A percentile compares a stretch with the other conserved stretches of the same genome.
These are phyloP conservation scores for Brassica hybrid DNA, from an alignment of 441 rosid species.

Conservation along the genomic window DNA sequence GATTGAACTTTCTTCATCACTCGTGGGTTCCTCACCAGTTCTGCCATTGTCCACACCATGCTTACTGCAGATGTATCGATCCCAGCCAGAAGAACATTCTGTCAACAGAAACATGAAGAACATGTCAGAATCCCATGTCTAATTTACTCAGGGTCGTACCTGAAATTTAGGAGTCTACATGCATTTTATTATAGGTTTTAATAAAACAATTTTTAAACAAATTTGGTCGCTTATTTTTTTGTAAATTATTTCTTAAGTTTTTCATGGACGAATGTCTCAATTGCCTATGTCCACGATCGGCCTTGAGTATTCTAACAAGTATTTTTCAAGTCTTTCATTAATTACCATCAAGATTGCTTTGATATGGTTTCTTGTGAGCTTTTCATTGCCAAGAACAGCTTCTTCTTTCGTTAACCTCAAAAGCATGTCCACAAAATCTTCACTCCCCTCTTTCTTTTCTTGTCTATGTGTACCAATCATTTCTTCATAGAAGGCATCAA, in stretches of 20 bases:
- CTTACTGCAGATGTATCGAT: slow-evolving; percentile 15
- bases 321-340: background rate
- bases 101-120: background rate
- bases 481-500: slow-evolving; percentile 49
- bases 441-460: slow-evolving; percentile 21
- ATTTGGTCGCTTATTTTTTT: too few species aligned
- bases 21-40: slow-evolving; percentile 13
- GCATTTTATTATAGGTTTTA: too few species aligned
- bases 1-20: too few species aligned
- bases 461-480: slow-evolving; percentile 48
- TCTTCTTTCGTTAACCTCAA: slow-evolving; percentile 47
- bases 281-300: too few species aligned
- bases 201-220: too few species aligned
- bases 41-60: slow-evolving; percentile 23
- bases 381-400: slow-evolving; percentile 30
- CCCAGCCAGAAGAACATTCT: slow-evolving; percentile 5
- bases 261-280: too few species aligned
- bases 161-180: too few species aligned
- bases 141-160: background rate
- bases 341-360: slow-evolving; percentile 56
- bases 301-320: background rate
- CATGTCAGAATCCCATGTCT: background rate
- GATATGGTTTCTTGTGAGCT: slow-evolving; percentile 47
- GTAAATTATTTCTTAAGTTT: too few species aligned
- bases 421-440: slow-evolving; percentile 57